Base-by-base conservation (phyloP, 768 basidiomycete genomes). In the Hebeloma cylindrosporum region DNA sequence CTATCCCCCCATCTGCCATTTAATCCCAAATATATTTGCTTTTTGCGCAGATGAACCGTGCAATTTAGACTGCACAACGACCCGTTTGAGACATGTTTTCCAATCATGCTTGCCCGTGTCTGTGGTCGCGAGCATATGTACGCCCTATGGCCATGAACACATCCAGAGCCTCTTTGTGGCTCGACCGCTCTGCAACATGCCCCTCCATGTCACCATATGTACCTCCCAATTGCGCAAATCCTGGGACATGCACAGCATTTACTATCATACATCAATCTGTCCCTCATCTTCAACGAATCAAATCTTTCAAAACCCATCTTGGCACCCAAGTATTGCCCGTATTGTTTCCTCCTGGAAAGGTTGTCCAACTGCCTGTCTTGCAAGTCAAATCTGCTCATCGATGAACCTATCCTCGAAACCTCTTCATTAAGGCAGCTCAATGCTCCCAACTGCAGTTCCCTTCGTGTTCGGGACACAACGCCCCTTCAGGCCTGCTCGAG, bases 51-150 rank as follows among this genome's bases (percentile, higher is more conserved):
- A 48, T 9, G 22, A 29, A 10, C 38, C 39, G 25, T 56, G 52
- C 45, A 27, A 47, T 31, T 32, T 46, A 8, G 40, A 27, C 34
- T 47, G 46, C 46, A 38, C 21, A 32, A 43, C 37, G 5, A 17
- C 29, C 21, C 14, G 11, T 45, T 18, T 22, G 25, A 31, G 40
- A 44, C 21, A 42, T 31, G 40, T 34, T 46, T 14, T 20, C 57
- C 57, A 5, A 37, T 50, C 14, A 20, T 38, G 26, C 49, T 59
- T 22, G 34, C 55, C 14, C 47, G 41, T 37, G 55, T 61, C 42
- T 61, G 55, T 40, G 36, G 50, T 5, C 57, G 53, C 25, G 58
- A 57, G 60, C 39, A 52, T 21, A n/a, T n/a, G n/a, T n/a, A n/a
- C n/a, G n/a, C n/a, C 10, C 32, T 16, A 49, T 58, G 42, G 52